Conservation (phyloP, 2,329 filamentous ascomycete species). For the Corinectria fuckeliana region DNA sequence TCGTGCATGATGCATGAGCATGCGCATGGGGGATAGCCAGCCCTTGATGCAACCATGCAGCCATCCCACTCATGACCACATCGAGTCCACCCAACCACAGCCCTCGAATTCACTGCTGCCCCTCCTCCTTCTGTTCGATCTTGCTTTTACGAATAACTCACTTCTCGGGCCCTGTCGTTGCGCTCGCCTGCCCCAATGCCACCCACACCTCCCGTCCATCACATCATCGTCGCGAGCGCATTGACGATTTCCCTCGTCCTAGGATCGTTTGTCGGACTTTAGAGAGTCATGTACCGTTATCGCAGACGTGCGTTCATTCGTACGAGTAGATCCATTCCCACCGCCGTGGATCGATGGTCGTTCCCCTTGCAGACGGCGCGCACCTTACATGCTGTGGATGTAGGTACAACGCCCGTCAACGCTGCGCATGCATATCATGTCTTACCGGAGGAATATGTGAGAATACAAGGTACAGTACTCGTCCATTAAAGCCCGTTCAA, state of each 20-base stretch:
- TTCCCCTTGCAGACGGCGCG: constrained; percentile 9
- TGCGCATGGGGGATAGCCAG: background rate
- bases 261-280: too few species aligned
- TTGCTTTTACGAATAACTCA: background rate
- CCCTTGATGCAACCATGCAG: constrained; percentile 15
- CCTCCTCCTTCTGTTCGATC: background rate
- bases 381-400: background rate
- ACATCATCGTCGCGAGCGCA: constrained; percentile 17
- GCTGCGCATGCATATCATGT: constrained; percentile 6
- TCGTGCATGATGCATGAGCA: constrained; percentile 16
- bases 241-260: constrained; percentile 16
- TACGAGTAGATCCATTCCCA: constrained; percentile 1
- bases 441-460: background rate
- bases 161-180: constrained; percentile 9
- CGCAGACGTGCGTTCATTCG: too few species aligned
- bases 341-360: background rate
- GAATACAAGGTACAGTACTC: background rate
- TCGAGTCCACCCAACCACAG: constrained; percentile 4
- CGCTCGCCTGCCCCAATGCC: background rate
- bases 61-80: background rate
- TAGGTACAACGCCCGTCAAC: background rate
- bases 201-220: background rate
- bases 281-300: too few species aligned
- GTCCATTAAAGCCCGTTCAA: background rate
- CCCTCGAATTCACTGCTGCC: background rate